Base-by-base conservation (phyloP, 2,329 filamentous ascomycete species). In the Byssochlamys sp. region DNA sequence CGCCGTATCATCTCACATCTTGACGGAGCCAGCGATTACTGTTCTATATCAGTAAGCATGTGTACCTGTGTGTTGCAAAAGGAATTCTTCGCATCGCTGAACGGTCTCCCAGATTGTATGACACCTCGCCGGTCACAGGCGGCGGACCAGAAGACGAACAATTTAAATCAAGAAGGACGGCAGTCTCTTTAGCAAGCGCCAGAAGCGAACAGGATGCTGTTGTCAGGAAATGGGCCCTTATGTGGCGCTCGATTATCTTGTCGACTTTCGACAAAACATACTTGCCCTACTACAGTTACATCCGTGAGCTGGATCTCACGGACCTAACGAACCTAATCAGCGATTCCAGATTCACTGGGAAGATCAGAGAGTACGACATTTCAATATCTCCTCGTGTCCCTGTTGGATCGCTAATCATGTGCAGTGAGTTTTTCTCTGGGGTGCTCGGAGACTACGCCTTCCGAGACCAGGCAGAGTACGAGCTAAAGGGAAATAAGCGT, bases 231-330 rank as follows among this genome's bases (percentile, higher is more conserved):
- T 86, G 83, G 80, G 81, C 83, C 1, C 77, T 81, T 5, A 70
- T 88, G 53, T 90, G 87, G 87, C 80, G 81, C 54, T 85, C 85
- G 1, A 82, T 90, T 62, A 81, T 88, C 58, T 74, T 84, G 6
- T 90, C 87, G 7, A 84, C 84, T 58, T 71, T 86, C 50, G 81
- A 79, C 26, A 60, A 60, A 61, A 88, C 87, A 0, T 73, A 83
- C 19, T 86, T 84, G 60, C 86, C 86, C 0, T 91, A 91, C 67
- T 87, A 83, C 64, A 77, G 82, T 39, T 89, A 87, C 70, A 81
- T 90, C 57, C 82, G 80, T 57, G 77, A 78, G 27, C 75, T 90
- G 39, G 82, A 86, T 62, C 77, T 90, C 9, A 77, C 82, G 55
- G 83, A 86, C 65, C 75, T 90, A 1, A 72, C 75, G 10, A 73